Percentiles rank a stretch among this genome's conserved stretches.
phyloP scores from a whole-genome alignment of 257 asterid genomes.

The Forsythia suspensa region DNA sequence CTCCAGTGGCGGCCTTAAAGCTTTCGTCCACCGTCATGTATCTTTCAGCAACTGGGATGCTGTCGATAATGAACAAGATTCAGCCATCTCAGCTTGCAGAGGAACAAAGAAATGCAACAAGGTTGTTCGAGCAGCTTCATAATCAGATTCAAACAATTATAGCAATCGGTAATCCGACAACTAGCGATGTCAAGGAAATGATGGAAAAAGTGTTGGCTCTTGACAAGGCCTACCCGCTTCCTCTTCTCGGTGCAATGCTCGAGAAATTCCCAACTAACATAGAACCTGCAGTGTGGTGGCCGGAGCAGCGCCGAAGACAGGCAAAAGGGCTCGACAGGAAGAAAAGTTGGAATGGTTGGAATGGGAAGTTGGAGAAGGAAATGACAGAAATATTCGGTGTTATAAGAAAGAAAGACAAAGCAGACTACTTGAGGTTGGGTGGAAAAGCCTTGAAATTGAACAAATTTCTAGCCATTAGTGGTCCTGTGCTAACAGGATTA shows the following conservation, averaged over 20 bases:
- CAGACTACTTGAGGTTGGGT: slow-evolving; percentile 53
- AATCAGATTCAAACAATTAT: slow-evolving; percentile 46
- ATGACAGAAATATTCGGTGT: slow-evolving; percentile 47
- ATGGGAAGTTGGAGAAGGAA: slow-evolving; percentile 48
- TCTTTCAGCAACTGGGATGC: slow-evolving; percentile 51
- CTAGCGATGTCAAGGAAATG: slow-evolving; percentile 41
- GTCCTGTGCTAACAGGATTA: slow-evolving; percentile 60
- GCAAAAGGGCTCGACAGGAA: neutral
- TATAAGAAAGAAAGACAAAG: slow-evolving; percentile 41
- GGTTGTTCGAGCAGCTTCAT: slow-evolving; percentile 58
- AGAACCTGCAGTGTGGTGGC: slow-evolving; percentile 69
- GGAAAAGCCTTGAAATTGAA: slow-evolving; percentile 54
- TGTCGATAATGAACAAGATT: slow-evolving; percentile 46
- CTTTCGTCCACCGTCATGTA: slow-evolving; percentile 45
- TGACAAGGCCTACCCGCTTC: slow-evolving; percentile 60
- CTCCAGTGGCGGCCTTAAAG: slow-evolving; percentile 37
- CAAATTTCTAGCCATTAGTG: slow-evolving; percentile 42
- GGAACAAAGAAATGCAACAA: slow-evolving; percentile 67
- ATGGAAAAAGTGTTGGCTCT: slow-evolving; percentile 60
- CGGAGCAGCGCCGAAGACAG: slow-evolving; percentile 29
- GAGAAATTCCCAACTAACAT: slow-evolving; percentile 47
- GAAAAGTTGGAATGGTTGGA: slow-evolving; percentile 48
- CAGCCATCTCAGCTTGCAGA: slow-evolving; percentile 85
- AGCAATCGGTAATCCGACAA: slow-evolving; percentile 35
- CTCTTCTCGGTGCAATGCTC: slow-evolving; percentile 48